Percentiles rank a stretch among this genome's conserved stretches.
Conservation (phyloP, 306 rosid species). For the Gynostemma pentaphyllum region DNA sequence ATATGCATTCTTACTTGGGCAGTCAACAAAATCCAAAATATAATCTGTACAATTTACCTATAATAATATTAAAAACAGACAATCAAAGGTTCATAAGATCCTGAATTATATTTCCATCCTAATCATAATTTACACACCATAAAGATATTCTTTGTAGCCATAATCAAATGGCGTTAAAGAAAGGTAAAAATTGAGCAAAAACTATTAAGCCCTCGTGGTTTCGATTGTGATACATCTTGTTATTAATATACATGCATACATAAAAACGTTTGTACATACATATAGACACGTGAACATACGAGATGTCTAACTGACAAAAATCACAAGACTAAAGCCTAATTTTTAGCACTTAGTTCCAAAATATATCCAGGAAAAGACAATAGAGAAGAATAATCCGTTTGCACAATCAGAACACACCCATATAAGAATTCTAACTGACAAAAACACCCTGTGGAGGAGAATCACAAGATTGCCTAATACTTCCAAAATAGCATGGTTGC, state of each 20-base stretch:
- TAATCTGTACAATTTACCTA: background rate
- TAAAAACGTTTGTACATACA: no score
- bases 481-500: background rate
- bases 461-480: no score
- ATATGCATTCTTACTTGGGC: background rate
- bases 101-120: background rate
- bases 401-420: background rate
- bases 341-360: background rate
- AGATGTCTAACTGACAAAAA: background rate
- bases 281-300: no score
- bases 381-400: background rate
- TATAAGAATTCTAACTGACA: background rate
- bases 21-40: background rate
- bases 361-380: background rate
- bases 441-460: background rate
- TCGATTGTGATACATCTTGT: background rate
- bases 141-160: background rate
- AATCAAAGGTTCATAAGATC: background rate
- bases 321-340: background rate
- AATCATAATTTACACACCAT: background rate
- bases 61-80: background rate
- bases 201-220: background rate
- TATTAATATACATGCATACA: no score
- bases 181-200: background rate
- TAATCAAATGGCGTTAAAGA: background rate